Base-by-base conservation (phyloP, 2,329 filamentous ascomycete genomes). In the Epichloe gansuensis region DNA sequence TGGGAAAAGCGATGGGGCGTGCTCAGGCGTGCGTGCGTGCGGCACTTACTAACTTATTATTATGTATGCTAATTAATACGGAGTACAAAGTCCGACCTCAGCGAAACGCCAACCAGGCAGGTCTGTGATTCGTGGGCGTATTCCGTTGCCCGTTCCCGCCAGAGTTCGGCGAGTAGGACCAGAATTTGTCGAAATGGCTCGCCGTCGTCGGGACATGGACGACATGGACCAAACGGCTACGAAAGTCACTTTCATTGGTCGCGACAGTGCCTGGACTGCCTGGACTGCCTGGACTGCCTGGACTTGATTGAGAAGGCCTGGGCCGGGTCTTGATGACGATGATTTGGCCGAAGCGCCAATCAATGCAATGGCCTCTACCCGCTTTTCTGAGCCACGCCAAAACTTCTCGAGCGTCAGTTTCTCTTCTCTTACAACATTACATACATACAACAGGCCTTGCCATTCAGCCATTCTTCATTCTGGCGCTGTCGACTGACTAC, bases 351-450 rank as follows among this genome's bases (percentile, higher is more conserved):
- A 31, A 37, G 37, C 52, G 39, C 53, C 50, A 55, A 54, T 53
- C 48, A 50, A 13, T 3, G 17, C 9, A 31, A 31, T 44, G 53
- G 35, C 28, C 34, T 17, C 38, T 51, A 37, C 56, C 54, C 56
- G 54, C 54, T 57, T 57, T 53, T 54, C 52, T 39, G 47, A 37
- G 51, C 51, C 55, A 50, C 56, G 51, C 56, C 56, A 55, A 52
- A 57, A 55, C 52, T 39, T 51, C 50, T 54, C 8, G 50, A 55
- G 55, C 51, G 55, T 56, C 48, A 45, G 47, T 48, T 46, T 42
- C 15, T 13, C 37, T 39, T 13, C 34, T 35, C 7, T 35, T 35
- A 12, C 34, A 46, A 55, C 47, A 38, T 46, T 5, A 15, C 35
- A 47, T 5, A 15, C 35, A 47, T 23, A 35, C n/a, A 41, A 54